A percentile compares a stretch with the other conserved stretches of the same genome.
Evolutionary conservation across 2,329 filamentous ascomycete species (phyloP).

Genomic region (Juglanconis sp.): DNA sequence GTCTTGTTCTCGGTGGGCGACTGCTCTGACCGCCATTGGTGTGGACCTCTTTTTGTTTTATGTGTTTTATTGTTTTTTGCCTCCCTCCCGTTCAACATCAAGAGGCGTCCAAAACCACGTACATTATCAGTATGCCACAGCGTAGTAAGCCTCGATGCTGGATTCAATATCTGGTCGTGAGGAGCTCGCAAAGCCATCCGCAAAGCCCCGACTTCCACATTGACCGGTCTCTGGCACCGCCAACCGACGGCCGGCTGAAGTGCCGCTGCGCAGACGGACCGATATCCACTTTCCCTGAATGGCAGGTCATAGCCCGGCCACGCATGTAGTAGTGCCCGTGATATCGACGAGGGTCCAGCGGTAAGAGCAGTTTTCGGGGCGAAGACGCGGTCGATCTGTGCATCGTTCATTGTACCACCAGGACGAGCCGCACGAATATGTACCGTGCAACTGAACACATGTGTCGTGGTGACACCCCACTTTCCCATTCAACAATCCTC

Average conservation of each 20-base stretch:
- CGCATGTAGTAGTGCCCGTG: background rate
- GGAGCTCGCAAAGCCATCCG: background rate
- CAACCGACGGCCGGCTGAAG: background rate
- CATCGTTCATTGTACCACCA: no score
- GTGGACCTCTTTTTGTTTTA: background rate
- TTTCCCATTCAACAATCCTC: no score
- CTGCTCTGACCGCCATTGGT: background rate
- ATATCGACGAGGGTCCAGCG: background rate
- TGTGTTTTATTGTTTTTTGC: background rate
- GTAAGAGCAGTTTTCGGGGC: no score
- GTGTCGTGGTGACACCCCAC: no score
- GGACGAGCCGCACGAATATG: no score
- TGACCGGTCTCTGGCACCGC: background rate
- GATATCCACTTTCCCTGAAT: conserved; percentile 9
- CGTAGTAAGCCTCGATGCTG: background rate
- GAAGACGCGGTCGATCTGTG: no score
- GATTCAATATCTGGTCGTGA: background rate
- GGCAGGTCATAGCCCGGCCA: conserved; percentile 1
- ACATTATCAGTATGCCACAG: background rate
- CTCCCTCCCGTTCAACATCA: no score
- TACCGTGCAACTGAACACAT: no score
- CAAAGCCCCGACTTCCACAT: background rate
- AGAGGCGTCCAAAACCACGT: no score
- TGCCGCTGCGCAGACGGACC: background rate
- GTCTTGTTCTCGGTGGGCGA: background rate